Base-by-base conservation (phyloP, 169 alveolate species). In the Ichthyophthirius multifiliis region DNA sequence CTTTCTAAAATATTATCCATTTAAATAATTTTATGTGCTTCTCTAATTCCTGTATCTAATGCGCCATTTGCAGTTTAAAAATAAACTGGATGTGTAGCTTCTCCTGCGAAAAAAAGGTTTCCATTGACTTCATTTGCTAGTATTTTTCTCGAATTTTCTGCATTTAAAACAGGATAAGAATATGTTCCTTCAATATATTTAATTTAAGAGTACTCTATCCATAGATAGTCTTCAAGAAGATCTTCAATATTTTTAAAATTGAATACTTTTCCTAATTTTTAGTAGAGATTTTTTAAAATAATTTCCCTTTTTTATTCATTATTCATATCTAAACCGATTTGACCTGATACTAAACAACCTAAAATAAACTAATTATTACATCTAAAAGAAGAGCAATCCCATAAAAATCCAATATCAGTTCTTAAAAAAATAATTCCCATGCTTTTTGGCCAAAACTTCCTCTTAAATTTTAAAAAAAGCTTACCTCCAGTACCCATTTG, bases 41-140 rank as follows among this genome's bases (percentile, higher is more conserved):
- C 75, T 65, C 48, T 65, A 32, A 13, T 34, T 5, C 75, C 75
- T 31, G 75, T 65, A 15, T 65, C 75, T n/a, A 65, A 32, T 5
- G 75, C 75, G 7, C 75, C 75, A 30, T 65, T 65, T 15, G 34
- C 35, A 15, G 75, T 65, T 31, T 34, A 34, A 35, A 65, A 65
- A 15, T 32, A 65, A 16, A 13, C 9, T 10, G 43, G 75, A 65
- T 65, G 30, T 10, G 75, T 30, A 5, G 75, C 75, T 65, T 65
- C 75, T 10, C 75, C 75, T 15, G 75, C 75, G 34, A 65, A 65
- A 7, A 65, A 65, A 0, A 65, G 30, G 13, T 65, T 7, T 3
- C 34, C 13, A 2, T 41, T 41, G 10, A 65, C 34, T 30, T 34
- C 34, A 4, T 65, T 31, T 10, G 43, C 48, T 4, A 65, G 34